Conservation (phyloP, 1,284 basidiomycete species). For the Tylopilus orsonianus region DNA sequence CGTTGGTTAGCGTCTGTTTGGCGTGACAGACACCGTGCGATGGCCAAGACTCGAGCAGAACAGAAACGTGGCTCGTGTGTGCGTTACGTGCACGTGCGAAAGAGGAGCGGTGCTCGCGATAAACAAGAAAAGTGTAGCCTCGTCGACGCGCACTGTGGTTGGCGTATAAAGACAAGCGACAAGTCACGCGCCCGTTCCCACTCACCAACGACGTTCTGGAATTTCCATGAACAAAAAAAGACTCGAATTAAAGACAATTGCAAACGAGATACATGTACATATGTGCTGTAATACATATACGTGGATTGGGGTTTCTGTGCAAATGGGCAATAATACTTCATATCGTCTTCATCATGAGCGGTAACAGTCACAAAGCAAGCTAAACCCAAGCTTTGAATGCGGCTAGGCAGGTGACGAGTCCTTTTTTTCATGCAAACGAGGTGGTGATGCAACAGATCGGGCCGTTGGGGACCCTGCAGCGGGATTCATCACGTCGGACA, state of each 20-base stretch:
- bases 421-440: conserved; percentile 35
- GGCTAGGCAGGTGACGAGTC: conserved; percentile 29
- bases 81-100: conserved; percentile 2
- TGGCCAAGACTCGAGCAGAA: background rate
- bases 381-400: background rate
- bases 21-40: background rate
- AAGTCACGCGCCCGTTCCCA: background rate
- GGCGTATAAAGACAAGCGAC: background rate
- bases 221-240: background rate
- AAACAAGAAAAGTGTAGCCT: background rate
- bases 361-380: conserved; percentile 6
- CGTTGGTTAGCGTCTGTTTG: too few relatives aligned
- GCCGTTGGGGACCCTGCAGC: conserved; percentile 43
- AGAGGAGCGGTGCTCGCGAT: background rate
- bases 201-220: background rate
- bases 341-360: conserved; percentile 23
- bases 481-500: conserved; percentile 52
- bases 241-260: conserved; percentile 21
- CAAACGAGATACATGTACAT: conserved; percentile 31
- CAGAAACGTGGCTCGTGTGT: background rate
- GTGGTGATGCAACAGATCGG: conserved; percentile 40
- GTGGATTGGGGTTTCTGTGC: conserved; percentile 19
- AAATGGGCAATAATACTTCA: conserved; percentile 27
- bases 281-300: conserved; percentile 33
- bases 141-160: background rate